A percentile compares a stretch with the other conserved stretches of the same genome.
Evolutionary conservation across 805 yeast genomes (phyloP).

Genomic region (Candida krabiensis): DNA sequence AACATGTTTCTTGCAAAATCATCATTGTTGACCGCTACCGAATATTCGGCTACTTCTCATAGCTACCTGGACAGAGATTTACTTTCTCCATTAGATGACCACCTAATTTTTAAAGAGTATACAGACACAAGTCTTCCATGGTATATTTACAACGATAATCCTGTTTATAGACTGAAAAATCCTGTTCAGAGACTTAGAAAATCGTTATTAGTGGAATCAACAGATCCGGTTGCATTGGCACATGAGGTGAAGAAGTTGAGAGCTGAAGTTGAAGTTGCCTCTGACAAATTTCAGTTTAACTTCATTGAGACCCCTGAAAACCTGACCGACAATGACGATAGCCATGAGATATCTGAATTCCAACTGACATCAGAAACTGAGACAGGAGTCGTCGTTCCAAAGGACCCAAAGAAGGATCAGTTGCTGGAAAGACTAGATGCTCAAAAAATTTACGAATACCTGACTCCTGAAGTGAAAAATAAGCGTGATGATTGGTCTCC

Average conservation of each 20-base stretch:
- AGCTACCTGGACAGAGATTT: conserved; percentile 9
- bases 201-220: conserved; percentile 6
- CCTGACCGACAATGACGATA: neutral
- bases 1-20: conserved; percentile 28
- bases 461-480: conserved; percentile 9
- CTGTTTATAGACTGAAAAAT: conserved; percentile 21
- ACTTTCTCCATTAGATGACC: conserved; percentile 3
- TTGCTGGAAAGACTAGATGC: conserved; percentile 5
- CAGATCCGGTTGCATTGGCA: conserved; percentile 17
- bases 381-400: too few relatives aligned
- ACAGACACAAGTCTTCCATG: conserved; percentile 31
- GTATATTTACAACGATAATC: conserved; percentile 24
- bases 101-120: conserved; percentile 13
- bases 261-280: conserved; percentile 22
- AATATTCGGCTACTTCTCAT: conserved; percentile 23
- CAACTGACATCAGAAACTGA: neutral
- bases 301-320: conserved; percentile 19
- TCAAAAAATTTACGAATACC: conserved; percentile 7
- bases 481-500: conserved; percentile 19
- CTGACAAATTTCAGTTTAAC: conserved; percentile 29
- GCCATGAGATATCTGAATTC: neutral
- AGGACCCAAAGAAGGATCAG: neutral
- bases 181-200: conserved; percentile 14
- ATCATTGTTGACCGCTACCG: conserved; percentile 28
- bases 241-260: conserved; percentile 20